Percentiles rank a stretch among this genome's conserved stretches.
phyloP scores from a whole-genome alignment of 176 grass and related monocot genomes.

The Olyra latifolia region DNA sequence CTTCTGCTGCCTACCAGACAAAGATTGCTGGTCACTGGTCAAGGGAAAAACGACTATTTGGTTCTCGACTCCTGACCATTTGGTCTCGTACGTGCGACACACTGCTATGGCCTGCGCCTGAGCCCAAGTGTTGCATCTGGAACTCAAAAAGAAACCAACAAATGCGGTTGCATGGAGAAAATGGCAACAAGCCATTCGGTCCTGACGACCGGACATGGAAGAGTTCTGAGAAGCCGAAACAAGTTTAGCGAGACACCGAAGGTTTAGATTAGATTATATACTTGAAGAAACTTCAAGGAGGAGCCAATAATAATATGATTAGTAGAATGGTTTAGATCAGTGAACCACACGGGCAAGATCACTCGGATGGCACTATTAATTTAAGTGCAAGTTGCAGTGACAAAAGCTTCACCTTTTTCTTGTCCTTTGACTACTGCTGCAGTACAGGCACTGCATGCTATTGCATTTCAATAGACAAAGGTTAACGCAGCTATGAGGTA shows the following conservation, averaged over 20 bases:
- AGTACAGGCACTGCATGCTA: too few species aligned
- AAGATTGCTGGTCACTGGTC: background rate
- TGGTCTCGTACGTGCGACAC: background rate
- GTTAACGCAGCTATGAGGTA: background rate
- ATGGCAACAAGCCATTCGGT: background rate
- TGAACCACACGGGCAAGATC: background rate
- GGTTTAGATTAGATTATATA: too few species aligned
- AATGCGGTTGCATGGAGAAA: background rate
- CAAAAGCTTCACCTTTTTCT: background rate
- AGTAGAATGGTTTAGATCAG: background rate
- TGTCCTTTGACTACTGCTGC: too few species aligned
- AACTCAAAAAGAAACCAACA: background rate
- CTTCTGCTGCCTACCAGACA: conserved; percentile 22
- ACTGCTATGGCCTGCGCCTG: background rate
- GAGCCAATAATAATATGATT: background rate
- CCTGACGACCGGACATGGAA: too few species aligned
- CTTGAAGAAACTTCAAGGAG: too few species aligned
- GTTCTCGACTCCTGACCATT: background rate
- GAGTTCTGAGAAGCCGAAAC: too few species aligned
- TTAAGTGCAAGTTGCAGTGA: background rate
- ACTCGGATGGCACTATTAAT: background rate
- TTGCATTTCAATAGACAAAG: too few species aligned
- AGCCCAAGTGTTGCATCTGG: too few species aligned
- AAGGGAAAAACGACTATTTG: background rate
- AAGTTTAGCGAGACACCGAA: too few species aligned